Evolutionary conservation across 2,329 filamentous ascomycete species (phyloP).

Genomic region (Gliomastix tumulicola): DNA sequence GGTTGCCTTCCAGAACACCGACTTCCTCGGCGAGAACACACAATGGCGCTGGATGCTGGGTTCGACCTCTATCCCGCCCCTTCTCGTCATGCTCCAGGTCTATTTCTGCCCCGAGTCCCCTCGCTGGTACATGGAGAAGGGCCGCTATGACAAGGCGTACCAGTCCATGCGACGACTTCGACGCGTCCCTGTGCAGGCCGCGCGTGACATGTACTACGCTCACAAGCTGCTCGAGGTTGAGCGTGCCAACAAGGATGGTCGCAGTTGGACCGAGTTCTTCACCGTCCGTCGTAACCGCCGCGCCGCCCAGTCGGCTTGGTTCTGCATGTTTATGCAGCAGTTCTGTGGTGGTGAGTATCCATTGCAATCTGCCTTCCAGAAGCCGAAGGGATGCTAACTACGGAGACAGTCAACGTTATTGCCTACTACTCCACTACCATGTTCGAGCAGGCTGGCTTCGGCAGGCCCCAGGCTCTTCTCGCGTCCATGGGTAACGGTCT

Average conservation of each 20-base stretch:
- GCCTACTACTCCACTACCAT: slow-evolving; percentile 47
- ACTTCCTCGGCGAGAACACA: slow-evolving; percentile 22
- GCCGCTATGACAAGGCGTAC: slow-evolving; percentile 35
- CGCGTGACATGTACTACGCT: slow-evolving; percentile 44
- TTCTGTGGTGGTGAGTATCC: too few species aligned
- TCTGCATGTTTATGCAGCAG: slow-evolving; percentile 28
- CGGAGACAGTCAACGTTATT: slow-evolving; percentile 50
- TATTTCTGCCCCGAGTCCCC: slow-evolving; percentile 48
- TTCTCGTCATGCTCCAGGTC: slow-evolving; percentile 43
- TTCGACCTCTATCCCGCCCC: slow-evolving; percentile 44
- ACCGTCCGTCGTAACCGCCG: slow-evolving; percentile 25
- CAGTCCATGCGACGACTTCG: slow-evolving; percentile 36
- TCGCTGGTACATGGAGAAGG: slow-evolving; percentile 46
- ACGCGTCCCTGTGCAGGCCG: slow-evolving; percentile 38
- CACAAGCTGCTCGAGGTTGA: slow-evolving; percentile 27
- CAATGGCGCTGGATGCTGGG: slow-evolving; percentile 33
- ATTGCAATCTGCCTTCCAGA: too few species aligned
- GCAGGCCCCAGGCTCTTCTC: slow-evolving; percentile 34
- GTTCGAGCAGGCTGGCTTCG: slow-evolving; percentile 30
- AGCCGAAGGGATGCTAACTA: too few species aligned
- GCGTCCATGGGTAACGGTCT: slow-evolving; percentile 50
- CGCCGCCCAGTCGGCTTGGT: slow-evolving; percentile 26
- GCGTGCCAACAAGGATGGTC: slow-evolving; percentile 14
- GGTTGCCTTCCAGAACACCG: slow-evolving; percentile 17
- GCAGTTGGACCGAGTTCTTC: slow-evolving; percentile 26